A percentile compares a stretch with the other conserved stretches of the same genome.
These are phyloP conservation scores for Pterulicium gracile DNA, from an alignment of 1,284 basidiomycete species.

Conservation along the genomic window DNA sequence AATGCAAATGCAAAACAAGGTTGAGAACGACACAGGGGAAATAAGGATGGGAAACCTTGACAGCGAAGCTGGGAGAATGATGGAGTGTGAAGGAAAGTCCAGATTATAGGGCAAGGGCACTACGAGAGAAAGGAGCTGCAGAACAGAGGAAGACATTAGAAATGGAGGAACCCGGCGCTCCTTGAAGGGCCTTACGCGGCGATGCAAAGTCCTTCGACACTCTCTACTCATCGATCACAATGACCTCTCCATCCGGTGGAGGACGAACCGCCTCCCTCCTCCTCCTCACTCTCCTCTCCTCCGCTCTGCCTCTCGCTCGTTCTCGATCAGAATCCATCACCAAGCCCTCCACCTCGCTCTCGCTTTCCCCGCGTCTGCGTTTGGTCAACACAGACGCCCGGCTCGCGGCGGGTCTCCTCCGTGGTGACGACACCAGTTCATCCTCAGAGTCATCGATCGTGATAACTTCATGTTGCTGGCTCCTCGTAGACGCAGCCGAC, in stretches of 20 bases:
- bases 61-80: too few relatives aligned
- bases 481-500: neutral
- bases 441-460: neutral
- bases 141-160: too few relatives aligned
- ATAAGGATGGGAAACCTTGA: too few relatives aligned
- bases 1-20: too few relatives aligned
- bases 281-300: neutral
- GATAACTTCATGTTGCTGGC: neutral
- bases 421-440: too few relatives aligned
- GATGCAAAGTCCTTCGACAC: neutral
- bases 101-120: too few relatives aligned
- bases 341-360: neutral
- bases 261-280: neutral
- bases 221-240: neutral
- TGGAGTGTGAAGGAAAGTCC: too few relatives aligned
- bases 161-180: too few relatives aligned
- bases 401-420: neutral
- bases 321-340: neutral
- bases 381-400: neutral
- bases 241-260: neutral
- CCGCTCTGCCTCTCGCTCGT: too few relatives aligned
- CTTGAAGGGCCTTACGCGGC: too few relatives aligned
- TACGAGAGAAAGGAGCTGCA: too few relatives aligned
- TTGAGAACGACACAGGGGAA: too few relatives aligned
- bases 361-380: neutral